Base-by-base conservation (phyloP, 2,329 filamentous ascomycete species). In the Botrytis squamosa region DNA sequence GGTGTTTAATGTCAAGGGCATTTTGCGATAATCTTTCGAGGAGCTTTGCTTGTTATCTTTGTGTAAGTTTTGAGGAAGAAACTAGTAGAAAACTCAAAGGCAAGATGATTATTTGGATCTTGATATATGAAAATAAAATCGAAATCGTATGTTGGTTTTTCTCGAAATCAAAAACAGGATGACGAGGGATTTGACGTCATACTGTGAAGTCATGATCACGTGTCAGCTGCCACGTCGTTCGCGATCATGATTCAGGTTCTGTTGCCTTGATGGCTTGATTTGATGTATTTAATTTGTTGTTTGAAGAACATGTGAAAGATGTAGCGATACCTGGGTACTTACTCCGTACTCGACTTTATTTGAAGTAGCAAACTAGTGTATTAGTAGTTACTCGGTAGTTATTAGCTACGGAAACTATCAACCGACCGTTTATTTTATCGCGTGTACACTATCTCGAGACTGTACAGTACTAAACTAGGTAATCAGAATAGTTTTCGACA, bases 1-100 rank as follows among this genome's bases (percentile, higher is more conserved):
- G 16, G 71, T 69, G 10, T 60, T 69, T 4, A 73, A n/a, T 62
- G 71, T 73, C 22, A 73, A 73, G 8, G 71, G 71, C 71, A 73
- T 73, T 55, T 52, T 59, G 29, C 4, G n/a, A 72, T 59, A 22
- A 46, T 52, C 46, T 46, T 49, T 20, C 16, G 22, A 60, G 16
- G 14, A 22, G 10, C 12, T 33, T 72, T 22, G 18, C 42, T 68
- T 29, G 12, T 69, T 68, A 36, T 36, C 25, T 29, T 29, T 38
- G 7, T 12, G 57, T 60, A 38, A 22, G 33, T 42, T 67, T 69
- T 40, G 16, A 25, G 36, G 18, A 10, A 55, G 25, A 22, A 57
- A 14, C 9, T 20, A n/a, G 38, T 42, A 67, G 3, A 7, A n/a
- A 57, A 57, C 2, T 57, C 4, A 36, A 29, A 29, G 65, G 18